These are phyloP conservation scores for Fusarium stilboides DNA, from an alignment of 2,329 filamentous ascomycete genomes.

Conservation along the genomic window DNA sequence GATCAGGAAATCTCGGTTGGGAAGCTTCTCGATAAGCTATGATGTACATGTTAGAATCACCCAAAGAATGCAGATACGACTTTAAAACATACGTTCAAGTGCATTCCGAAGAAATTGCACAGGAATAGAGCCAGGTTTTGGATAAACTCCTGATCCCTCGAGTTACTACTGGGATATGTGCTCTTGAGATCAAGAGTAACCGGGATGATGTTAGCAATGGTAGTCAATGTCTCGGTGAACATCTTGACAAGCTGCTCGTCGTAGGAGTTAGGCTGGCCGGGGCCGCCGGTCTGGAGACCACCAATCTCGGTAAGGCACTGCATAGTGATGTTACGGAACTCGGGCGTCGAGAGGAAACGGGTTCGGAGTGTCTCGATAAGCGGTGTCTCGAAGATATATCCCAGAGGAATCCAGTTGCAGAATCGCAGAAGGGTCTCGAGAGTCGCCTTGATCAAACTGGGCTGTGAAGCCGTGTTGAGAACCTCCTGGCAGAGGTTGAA, in stretches of 20 bases:
- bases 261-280: slow-evolving; percentile 78
- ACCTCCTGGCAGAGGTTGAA: slow-evolving; percentile 98
- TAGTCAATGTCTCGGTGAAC: slow-evolving; percentile 97
- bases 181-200: slow-evolving; percentile 90
- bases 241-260: slow-evolving; percentile 97
- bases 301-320: slow-evolving; percentile 99
- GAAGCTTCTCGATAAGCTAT: slow-evolving; percentile 93
- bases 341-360: slow-evolving; percentile 91
- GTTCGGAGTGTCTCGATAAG: slow-evolving; percentile 95
- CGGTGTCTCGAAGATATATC: slow-evolving; percentile 98
- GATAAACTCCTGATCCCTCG: slow-evolving; percentile 96
- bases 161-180: slow-evolving; percentile 92
- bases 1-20: slow-evolving; percentile 93
- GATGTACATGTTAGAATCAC: slow-evolving; percentile 28
- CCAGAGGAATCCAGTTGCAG: slow-evolving; percentile 98
- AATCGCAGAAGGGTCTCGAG: slow-evolving; percentile 96
- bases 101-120: slow-evolving; percentile 96
- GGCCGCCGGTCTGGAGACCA: slow-evolving; percentile 86
- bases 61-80: slow-evolving; percentile 19
- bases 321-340: slow-evolving; percentile 96
- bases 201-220: slow-evolving; percentile 94
- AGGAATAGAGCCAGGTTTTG: slow-evolving; percentile 97
- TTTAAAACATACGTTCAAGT: slow-evolving; percentile 76
- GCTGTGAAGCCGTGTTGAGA: slow-evolving; percentile 88
- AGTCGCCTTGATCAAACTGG: slow-evolving; percentile 94